Base-by-base conservation (phyloP, 192 early-diverging fungal species). In the Backusella westeae region DNA sequence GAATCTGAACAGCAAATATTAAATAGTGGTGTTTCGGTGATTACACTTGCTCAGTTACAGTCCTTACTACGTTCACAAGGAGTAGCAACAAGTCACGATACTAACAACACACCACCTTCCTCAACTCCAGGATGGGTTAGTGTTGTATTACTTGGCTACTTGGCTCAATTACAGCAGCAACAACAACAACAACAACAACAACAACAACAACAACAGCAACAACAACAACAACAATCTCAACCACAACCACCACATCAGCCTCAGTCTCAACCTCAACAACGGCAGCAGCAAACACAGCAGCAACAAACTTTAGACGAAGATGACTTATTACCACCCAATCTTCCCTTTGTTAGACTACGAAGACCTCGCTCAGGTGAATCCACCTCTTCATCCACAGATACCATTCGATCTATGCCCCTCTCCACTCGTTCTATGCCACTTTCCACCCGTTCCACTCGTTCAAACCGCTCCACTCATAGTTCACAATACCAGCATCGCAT, bases 401-500 rank as follows among this genome's bases (percentile, higher is more conserved):
- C 78, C 10, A 69, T 79, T 23, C 78, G 75, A 65, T 77, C 76
- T 19, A 77, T 77, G 76, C 69, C 76, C 23, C 34, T 77, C 7
- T 77, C 76, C 21, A 63, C 59, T 10, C 29, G 71, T 12, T 72
- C 70, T 29, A 63, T 63, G 56, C 70, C 76, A 26, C 34, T 77
- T 3, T 77, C 76, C 21, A 56, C 59, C 6, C 21, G 70, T 9
- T 71, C 69, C 46, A 29, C 56, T 29, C 70, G 68, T 38, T 72
- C 49, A 5, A 56, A 72, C n/a, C 56, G 41, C 23, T 69, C 67
- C 10, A 34, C 59, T n/a, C 65, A n/a, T 29, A 23, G 34, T 65
- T 34, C 53, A 26, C 71, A 21, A 72, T 49, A 63, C 26, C 78
- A 68, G 23, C 90, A 89, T 36, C 75, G 80, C 67, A 71, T 74